These are phyloP conservation scores for Yarrowia galli DNA, from an alignment of 1,139 yeast genomes.

Conservation along the genomic window DNA sequence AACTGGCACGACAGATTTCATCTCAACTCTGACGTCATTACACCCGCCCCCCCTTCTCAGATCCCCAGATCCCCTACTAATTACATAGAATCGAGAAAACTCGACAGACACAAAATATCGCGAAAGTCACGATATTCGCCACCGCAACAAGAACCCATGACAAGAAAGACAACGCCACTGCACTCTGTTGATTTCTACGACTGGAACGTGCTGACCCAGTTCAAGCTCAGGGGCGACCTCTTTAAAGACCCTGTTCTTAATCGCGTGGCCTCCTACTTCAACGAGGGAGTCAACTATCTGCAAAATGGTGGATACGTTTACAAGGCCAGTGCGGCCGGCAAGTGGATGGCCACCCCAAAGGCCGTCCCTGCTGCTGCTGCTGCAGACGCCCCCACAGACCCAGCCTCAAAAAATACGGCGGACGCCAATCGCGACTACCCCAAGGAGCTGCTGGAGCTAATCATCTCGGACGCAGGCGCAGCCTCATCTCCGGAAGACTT, in stretches of 20 bases:
- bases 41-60: not conserved
- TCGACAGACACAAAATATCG: not conserved
- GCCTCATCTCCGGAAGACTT: slow-evolving; percentile 18
- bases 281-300: slow-evolving; percentile 33
- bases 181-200: slow-evolving; percentile 35
- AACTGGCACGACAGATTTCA: not conserved
- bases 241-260: slow-evolving; percentile 31
- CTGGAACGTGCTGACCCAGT: slow-evolving; percentile 37
- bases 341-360: slow-evolving; percentile 24
- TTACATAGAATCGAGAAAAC: not conserved
- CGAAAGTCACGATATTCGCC: not conserved
- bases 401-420: too few relatives aligned
- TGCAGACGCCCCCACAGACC: not conserved
- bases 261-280: slow-evolving; percentile 26
- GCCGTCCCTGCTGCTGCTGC: not conserved
- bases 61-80: slow-evolving; percentile 20
- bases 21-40: slow-evolving; percentile 15
- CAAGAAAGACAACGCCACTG: slow-evolving; percentile 18
- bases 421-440: slow-evolving; percentile 10
- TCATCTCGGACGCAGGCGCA: slow-evolving; percentile 22
- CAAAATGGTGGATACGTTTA: slow-evolving; percentile 20
- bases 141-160: slow-evolving; percentile 11
- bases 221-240: slow-evolving; percentile 32
- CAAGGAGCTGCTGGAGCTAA: slow-evolving; percentile 30
- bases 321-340: slow-evolving; percentile 22